A percentile compares a stretch with the other conserved stretches of the same genome.
Conservation (phyloP, 176 grass and related monocot species). For the Zea luxurians region DNA sequence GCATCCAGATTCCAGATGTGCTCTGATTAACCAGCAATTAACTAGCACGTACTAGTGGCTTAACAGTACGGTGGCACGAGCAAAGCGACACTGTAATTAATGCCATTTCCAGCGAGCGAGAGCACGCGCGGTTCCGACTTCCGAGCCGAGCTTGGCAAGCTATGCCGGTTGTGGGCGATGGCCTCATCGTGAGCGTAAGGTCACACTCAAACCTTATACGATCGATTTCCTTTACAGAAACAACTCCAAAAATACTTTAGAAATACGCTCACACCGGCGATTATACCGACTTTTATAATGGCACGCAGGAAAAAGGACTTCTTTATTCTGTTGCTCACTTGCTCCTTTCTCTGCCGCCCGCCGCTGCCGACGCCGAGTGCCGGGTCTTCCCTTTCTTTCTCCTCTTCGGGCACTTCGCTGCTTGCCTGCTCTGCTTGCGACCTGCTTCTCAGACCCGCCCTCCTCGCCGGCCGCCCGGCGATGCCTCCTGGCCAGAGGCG, state of each 20-base stretch:
- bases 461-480: conserved; percentile 39
- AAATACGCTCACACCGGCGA: no score
- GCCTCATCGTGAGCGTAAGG: no score
- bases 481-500: conserved; percentile 32
- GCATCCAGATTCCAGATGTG: conserved; percentile 24
- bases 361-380: not conserved
- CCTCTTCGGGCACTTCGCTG: conserved; percentile 3
- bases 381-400: conserved; percentile 37
- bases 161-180: no score
- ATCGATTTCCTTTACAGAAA: no score
- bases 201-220: no score
- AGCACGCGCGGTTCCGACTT: no score
- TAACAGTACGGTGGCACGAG: conserved; percentile 38
- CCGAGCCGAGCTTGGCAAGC: no score
- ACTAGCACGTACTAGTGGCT: conserved; percentile 8
- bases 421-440: not conserved
- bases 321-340: conserved; percentile 38
- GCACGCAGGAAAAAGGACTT: no score
- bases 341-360: conserved; percentile 11
- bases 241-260: no score
- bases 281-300: no score
- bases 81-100: not conserved
- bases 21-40: conserved; percentile 19
- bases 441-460: conserved; percentile 31
- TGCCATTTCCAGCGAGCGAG: no score